phyloP scores from a whole-genome alignment of 306 rosid species.

The Alnus glutinosa region DNA sequence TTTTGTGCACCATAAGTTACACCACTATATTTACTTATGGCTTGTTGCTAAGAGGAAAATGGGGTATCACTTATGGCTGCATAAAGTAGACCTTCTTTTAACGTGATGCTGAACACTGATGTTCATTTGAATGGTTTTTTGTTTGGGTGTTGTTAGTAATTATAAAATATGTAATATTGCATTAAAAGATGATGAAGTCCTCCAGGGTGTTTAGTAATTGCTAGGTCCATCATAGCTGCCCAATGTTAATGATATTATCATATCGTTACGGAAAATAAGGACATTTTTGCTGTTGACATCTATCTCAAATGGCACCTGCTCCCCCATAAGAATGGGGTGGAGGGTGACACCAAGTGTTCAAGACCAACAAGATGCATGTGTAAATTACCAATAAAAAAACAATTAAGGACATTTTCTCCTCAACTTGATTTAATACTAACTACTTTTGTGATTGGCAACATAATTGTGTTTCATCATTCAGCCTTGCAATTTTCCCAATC shows the following conservation, averaged over 20 bases:
- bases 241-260: background rate
- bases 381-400: too few species aligned
- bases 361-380: too few species aligned
- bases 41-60: background rate
- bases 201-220: background rate
- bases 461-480: too few species aligned
- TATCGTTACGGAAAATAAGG: background rate
- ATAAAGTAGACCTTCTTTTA: background rate
- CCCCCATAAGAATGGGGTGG: too few species aligned
- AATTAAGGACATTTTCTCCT: too few species aligned
- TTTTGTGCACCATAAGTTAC: background rate
- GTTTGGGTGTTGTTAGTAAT: too few species aligned
- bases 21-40: background rate
- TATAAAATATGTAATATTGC: background rate
- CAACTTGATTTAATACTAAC: too few species aligned
- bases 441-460: too few species aligned
- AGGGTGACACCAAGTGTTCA: too few species aligned
- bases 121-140: background rate
- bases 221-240: background rate
- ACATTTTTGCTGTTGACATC: background rate
- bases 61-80: background rate
- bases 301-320: background rate
- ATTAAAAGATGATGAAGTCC: background rate
- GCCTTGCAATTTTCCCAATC: too few species aligned
- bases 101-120: background rate